These are phyloP conservation scores for Aureobasidium sp. DNA, from an alignment of 2,329 filamentous ascomycete species.

Conservation along the genomic window DNA sequence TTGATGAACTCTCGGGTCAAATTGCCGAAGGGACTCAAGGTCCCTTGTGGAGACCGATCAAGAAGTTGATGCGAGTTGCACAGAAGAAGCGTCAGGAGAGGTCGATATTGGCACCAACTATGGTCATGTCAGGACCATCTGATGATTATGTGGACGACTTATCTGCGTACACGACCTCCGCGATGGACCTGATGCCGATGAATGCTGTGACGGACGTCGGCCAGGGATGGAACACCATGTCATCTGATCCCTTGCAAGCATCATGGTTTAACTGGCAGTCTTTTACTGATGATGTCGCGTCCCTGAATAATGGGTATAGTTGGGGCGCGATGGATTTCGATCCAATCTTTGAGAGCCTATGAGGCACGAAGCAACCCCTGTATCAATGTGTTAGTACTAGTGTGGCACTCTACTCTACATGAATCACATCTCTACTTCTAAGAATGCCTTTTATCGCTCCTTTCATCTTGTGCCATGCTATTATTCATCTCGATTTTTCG, in stretches of 20 bases:
- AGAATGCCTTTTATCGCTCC: no score
- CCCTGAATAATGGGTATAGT: neutral
- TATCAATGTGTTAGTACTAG: neutral
- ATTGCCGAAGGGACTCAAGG: constrained; percentile 10
- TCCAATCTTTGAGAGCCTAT: neutral
- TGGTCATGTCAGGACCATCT: neutral
- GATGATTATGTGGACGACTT: neutral
- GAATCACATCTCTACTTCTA: neutral
- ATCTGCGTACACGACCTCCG: neutral
- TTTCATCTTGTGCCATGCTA: no score
- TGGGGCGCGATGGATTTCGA: constrained; percentile 13
- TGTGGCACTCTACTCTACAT: neutral
- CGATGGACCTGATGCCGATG: neutral
- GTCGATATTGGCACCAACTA: neutral
- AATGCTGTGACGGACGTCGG: neutral
- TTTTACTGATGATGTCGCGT: constrained; percentile 8
- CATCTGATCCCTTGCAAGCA: neutral
- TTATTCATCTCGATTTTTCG: no score
- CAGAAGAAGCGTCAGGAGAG: constrained; percentile 1
- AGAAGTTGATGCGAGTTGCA: constrained; percentile 11
- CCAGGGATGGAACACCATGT: neutral
- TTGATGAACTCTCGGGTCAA: neutral
- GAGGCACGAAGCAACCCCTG: neutral
- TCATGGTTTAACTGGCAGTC: constrained; percentile 15
- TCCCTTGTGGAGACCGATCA: constrained; percentile 5